Base-by-base conservation (phyloP, 2,329 filamentous ascomycete genomes). In the Ambrosiella beaveri region DNA sequence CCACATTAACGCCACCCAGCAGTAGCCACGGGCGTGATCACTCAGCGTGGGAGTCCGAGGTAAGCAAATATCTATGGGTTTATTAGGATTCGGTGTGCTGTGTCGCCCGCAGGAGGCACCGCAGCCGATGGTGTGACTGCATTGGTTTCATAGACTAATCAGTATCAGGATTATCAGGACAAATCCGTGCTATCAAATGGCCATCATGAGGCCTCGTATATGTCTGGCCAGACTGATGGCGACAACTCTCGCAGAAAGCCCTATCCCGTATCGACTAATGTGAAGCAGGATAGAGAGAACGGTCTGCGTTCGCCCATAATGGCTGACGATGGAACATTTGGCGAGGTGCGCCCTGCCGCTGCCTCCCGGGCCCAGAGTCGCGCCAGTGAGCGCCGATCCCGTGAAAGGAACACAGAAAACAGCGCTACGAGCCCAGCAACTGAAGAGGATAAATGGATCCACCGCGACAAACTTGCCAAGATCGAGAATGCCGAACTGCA, bases 401-500 rank as follows among this genome's bases (percentile, higher is more conserved):
- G 59, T 35, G 59, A 61, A 12, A 44, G 56, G 35, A 57, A 39
- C 27, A 36, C 45, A 7, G 56, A 61, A 1, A 19, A 57, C 47
- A 40, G 7, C n/a, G 17, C 50, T 3, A 11, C 52, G 17, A 56
- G 15, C 8, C 1, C 35, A 19, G 7, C 19, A 12, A 71, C 74
- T 39, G 82, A 85, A 61, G 75, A 80, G 61, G 85, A 82, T 38
- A 84, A 87, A 68, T 93, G 87, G 87, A 91, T 93, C 64, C 87
- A 93, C 66, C 75, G 87, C 59, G 87, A 93, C 70, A 91, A 91
- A 70, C 71, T 93, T 61, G 86, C 85, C 57, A 80, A 80, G 66
- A 93, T 91, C 64, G 87, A 93, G 70, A 91, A 75, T 64, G 78
- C 83, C 65, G 87, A 93, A 70, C 75, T 93, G 62, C 84, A 88